These are phyloP conservation scores for Clitopilus hobsonii DNA, from an alignment of 768 basidiomycete genomes.

Conservation along the genomic window DNA sequence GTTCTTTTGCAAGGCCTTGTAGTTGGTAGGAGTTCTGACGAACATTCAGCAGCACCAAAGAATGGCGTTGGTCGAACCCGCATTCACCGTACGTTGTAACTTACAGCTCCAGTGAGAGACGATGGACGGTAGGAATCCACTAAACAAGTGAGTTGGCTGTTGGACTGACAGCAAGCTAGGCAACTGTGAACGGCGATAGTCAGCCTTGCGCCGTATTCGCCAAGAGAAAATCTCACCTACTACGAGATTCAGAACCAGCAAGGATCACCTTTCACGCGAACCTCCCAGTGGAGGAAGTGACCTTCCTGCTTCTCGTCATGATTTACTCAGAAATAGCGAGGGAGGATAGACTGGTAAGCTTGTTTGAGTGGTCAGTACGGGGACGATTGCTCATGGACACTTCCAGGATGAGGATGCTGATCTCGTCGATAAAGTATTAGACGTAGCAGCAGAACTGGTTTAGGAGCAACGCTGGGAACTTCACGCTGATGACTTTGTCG, in stretches of 20 bases:
- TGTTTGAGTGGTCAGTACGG: too few species aligned
- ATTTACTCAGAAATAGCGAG: neutral
- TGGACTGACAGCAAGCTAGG: neutral
- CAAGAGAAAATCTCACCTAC: neutral
- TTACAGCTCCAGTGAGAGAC: neutral
- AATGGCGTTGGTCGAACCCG: neutral
- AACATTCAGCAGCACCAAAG: neutral
- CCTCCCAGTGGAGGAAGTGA: neutral
- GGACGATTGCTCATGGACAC: too few species aligned
- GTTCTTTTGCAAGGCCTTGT: neutral
- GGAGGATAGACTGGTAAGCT: neutral
- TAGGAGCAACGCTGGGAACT: too few species aligned
- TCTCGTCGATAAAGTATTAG: too few species aligned
- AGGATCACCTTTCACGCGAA: neutral
- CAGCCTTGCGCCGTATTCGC: neutral
- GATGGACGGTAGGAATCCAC: neutral
- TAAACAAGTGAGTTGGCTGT: neutral
- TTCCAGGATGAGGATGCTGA: too few species aligned
- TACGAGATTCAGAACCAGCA: neutral
- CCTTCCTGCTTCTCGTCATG: neutral
- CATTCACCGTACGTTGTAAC: neutral
- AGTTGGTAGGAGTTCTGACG: neutral
- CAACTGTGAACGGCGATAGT: neutral
- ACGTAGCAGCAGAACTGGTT: too few species aligned
- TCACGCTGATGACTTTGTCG: too few species aligned